Base-by-base conservation (phyloP, 768 basidiomycete genomes). In the Botryobasidium botryosum region DNA sequence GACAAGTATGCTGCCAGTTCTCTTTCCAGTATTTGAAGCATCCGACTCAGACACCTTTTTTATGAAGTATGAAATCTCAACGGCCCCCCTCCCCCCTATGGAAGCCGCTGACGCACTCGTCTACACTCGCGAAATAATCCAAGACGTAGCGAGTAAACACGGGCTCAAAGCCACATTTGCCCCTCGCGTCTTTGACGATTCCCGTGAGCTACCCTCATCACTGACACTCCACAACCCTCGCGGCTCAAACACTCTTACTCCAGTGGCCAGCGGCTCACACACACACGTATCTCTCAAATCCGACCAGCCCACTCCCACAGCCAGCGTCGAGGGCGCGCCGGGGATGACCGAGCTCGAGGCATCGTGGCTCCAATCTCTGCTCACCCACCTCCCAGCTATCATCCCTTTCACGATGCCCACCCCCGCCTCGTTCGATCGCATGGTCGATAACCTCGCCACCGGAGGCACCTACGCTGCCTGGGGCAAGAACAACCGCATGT, bases 401-500 rank as follows among this genome's bases (percentile, higher is more conserved):
- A 59, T 68, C n/a, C 71, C 71, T 3, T 61, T 83, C 47, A 73
- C 70, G 0, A 59, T 79, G 1, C 77, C 81, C 5, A 69, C 69
- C 1, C 52, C 61, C 0, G 66, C 71, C 0, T 84, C 81, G 3
- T 84, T 79, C 59, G 61, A 64, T 17, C 71, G 80, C 6, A 66
- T 83, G 61, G 37, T 45, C 2, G 80, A 84, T 51, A 75, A 76
- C 3, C 66, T 71, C 13, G 79, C 76, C 76, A 66, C 73, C 0
- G 77, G 80, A 20, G 80, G 80, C 6, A 82, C 79, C 1, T 79
- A 72, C 55, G 68, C 72, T 37, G 64, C 59, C 49, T 83, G 75
- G 74, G 80, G 80, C 0, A 66, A 67, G 10, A 75, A 81, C 36
- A 79, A 79, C 58, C 71, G 75, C 41, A 79, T 82, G 55, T 63